Conservation (phyloP, 306 rosid genomes). For the Medicago lupulina region DNA sequence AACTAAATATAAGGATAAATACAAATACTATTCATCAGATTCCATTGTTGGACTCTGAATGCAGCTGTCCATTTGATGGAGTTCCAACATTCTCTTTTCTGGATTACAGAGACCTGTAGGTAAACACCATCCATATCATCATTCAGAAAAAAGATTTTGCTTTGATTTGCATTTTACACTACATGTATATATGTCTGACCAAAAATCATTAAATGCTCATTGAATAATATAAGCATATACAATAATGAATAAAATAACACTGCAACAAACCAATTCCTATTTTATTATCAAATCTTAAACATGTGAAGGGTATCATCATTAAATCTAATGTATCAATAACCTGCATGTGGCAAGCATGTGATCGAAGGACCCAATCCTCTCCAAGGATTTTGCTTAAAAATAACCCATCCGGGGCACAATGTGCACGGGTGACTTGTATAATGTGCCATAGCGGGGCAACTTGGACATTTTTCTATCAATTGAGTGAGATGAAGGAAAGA, state of each 20-base stretch:
- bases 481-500: background rate
- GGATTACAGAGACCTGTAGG: conserved; percentile 88
- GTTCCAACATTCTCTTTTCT: conserved; percentile 82
- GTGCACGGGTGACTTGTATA: background rate
- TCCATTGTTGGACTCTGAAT: conserved; percentile 69
- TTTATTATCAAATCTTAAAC: conserved; percentile 25
- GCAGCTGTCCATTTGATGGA: conserved; percentile 80
- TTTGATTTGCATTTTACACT: conserved; percentile 5
- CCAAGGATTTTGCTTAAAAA: background rate
- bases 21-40: conserved; percentile 61
- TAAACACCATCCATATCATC: conserved; percentile 34
- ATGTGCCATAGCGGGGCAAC: background rate
- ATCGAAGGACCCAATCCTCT: background rate
- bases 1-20: background rate
- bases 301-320: conserved; percentile 4
- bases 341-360: background rate
- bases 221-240: conserved; percentile 9
- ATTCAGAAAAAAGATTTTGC: conserved; percentile 9
- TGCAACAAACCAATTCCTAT: background rate
- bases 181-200: background rate
- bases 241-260: background rate
- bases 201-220: conserved; percentile 29
- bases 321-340: conserved; percentile 14
- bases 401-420: background rate
- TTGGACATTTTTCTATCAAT: too few relatives aligned